Base-by-base conservation (phyloP, 2,329 filamentous ascomycete species). In the Aspergillus ochraceoroseus region DNA sequence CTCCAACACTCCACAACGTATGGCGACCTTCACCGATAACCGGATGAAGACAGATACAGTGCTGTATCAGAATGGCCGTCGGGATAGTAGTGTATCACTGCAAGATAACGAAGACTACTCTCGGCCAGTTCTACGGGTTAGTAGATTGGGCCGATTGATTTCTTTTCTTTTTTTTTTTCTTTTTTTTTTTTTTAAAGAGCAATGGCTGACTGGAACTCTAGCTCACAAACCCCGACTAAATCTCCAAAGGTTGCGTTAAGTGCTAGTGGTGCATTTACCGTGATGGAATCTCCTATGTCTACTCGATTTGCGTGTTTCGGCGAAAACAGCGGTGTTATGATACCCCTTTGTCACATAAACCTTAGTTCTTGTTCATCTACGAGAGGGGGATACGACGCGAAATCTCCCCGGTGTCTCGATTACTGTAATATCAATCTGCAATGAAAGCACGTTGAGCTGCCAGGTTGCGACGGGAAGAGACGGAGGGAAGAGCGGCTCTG, bases 21-120 rank as follows among this genome's bases (percentile, higher is more conserved):
- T 58, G 36, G 55, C 55, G 4, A 59, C 57, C 9, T 68, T 65
- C 36, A 70, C 64, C 26, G 69, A 72, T 46, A 64, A 64, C 46
- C 65, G 69, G 41, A 55, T 72, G 59, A 70, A 70, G 43, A 64
- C 65, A 31, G 63, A 64, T 44, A 58, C 62, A 5, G 49, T 59
- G 15, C 59, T 70, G 38, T 68, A 67, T 47, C 58, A 61, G 9
- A 59, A 67, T 35, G 66, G 65, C 38, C 53, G 59, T 33, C 66
- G 66, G 22, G 55, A 63, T 30, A 71, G 68, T 51, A 67, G 64
- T 43, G 56, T 70, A 12, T 71, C 68, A 12, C 61, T 72, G 13
- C 67, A 70, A 44, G 69, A 72, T 45, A 65, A 71, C 41, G 65
- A 70, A 51, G 69, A 72, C 47, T 72, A 72, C 53, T 70, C 68